Conservation (phyloP, 2,329 filamentous ascomycete genomes). For the Cladophialophora bantiana region DNA sequence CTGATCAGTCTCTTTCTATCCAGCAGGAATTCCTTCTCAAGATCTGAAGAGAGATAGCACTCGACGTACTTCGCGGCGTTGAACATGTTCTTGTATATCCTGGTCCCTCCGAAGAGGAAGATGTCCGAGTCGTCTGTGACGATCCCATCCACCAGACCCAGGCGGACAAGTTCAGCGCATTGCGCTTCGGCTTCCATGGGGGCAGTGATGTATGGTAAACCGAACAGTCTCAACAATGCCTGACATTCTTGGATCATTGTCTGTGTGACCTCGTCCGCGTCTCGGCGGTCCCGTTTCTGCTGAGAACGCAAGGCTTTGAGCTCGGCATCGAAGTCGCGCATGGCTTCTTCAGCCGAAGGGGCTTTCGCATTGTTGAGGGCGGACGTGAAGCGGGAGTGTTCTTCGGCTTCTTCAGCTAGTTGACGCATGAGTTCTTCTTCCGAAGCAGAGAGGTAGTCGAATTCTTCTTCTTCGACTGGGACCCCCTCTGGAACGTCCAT, state of each 20-base stretch:
- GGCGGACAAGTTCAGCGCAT: conserved; percentile 84
- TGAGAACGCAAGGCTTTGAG: conserved; percentile 86
- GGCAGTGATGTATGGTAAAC: conserved; percentile 93
- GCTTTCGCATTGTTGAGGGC: conserved; percentile 71
- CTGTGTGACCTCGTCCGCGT: conserved; percentile 95
- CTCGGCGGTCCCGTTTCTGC: conserved; percentile 93
- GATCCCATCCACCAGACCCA: conserved; percentile 94
- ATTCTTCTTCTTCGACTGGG: conserved; percentile 40
- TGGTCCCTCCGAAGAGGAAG: conserved; percentile 93
- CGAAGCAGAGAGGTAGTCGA: conserved; percentile 76
- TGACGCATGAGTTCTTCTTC: conserved; percentile 88
- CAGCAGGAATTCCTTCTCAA: conserved; percentile 88
- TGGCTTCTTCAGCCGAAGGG: conserved; percentile 68
- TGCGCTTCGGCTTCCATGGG: conserved; percentile 99
- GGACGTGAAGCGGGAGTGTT: conserved; percentile 91
- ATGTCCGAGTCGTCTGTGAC: conserved; percentile 97
- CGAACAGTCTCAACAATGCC: conserved; percentile 85
- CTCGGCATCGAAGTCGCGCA: conserved; percentile 83
- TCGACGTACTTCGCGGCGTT: conserved; percentile 98
- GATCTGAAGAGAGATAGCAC: conserved; percentile 83
- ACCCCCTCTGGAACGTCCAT: not conserved
- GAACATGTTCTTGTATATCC: conserved; percentile 99
- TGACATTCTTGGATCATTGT: conserved; percentile 97
- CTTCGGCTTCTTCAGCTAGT: conserved; percentile 87
- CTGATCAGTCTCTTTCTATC: conserved; percentile 86